Percentiles rank a stretch among this genome's conserved stretches.
phyloP scores from a whole-genome alignment of 2,329 filamentous ascomycete species.

The Laburnicola sp. region DNA sequence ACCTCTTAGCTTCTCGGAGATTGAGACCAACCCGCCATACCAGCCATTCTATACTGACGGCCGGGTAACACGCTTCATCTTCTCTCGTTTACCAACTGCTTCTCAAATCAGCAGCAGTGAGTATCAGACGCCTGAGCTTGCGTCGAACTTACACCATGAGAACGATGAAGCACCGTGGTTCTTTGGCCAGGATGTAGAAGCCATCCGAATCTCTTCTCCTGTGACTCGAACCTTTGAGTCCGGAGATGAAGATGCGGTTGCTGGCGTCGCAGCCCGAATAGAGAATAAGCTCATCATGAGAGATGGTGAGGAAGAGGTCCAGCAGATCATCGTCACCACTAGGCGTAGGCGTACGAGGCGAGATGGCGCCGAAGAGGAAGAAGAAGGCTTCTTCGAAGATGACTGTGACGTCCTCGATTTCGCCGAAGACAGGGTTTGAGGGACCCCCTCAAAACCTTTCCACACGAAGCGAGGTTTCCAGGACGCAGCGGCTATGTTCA shows the following conservation, averaged over 20 bases:
- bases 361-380: conserved; percentile 59
- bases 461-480: background rate
- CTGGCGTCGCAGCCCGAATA: conserved; percentile 52
- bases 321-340: conserved; percentile 82
- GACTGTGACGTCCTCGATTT: conserved; percentile 91
- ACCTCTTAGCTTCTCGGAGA: conserved; percentile 69
- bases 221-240: conserved; percentile 40
- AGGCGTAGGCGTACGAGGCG: conserved; percentile 64
- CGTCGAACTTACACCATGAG: conserved; percentile 39
- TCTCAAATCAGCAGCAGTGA: conserved; percentile 30
- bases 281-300: conserved; percentile 53
- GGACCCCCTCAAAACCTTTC: background rate
- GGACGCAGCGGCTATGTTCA: background rate
- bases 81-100: conserved; percentile 46
- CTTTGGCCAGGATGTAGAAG: conserved; percentile 56
- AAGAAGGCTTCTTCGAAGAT: conserved; percentile 82
- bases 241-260: conserved; percentile 51
- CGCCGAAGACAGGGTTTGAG: conserved; percentile 61
- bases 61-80: conserved; percentile 76
- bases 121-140: conserved; percentile 26
- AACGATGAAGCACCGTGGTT: conserved; percentile 52
- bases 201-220: conserved; percentile 51
- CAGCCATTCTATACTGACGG: conserved; percentile 94
- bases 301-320: conserved; percentile 62
- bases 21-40: conserved; percentile 93